Conservation (phyloP, 352 stramenopile genomes). For the Globisporangium nodosum region DNA sequence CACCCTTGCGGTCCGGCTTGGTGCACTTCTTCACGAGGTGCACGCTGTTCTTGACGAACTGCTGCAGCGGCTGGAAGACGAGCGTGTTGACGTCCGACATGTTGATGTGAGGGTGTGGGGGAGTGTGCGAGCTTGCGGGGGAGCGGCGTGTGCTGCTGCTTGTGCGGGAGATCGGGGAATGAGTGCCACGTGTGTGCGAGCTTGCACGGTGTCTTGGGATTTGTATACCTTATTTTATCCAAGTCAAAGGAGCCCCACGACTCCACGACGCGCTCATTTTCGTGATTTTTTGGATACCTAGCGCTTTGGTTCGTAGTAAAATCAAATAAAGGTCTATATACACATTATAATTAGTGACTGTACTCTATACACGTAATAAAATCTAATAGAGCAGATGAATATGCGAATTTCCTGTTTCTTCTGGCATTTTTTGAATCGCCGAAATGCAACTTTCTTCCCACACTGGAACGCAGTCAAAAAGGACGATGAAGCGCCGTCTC, state of each 20-base stretch:
- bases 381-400: too few species aligned
- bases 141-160: neutral
- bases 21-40: slow-evolving; percentile 99
- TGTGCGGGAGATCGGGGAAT: slow-evolving; percentile 14
- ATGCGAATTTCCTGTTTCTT: neutral
- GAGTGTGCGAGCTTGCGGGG: neutral
- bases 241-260: neutral
- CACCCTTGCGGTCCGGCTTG: slow-evolving; percentile 98
- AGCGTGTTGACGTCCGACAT: slow-evolving; percentile 90
- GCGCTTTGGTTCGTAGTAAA: neutral
- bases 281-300: slow-evolving; percentile 5
- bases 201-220: neutral
- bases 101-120: neutral
- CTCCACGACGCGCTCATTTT: neutral
- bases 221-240: neutral
- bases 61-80: slow-evolving; percentile 94
- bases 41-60: slow-evolving; percentile 97
- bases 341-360: neutral
- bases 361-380: neutral
- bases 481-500: slow-evolving; percentile 40
- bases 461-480: neutral
- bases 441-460: slow-evolving; percentile 4
- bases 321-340: neutral
- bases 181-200: slow-evolving; percentile 10
- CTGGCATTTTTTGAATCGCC: neutral